Evolutionary conservation across 352 stramenopile genomes (phyloP), one percentile per base, ranked within the genome.

Genomic region (Phytophthora hibernalis): DNA sequence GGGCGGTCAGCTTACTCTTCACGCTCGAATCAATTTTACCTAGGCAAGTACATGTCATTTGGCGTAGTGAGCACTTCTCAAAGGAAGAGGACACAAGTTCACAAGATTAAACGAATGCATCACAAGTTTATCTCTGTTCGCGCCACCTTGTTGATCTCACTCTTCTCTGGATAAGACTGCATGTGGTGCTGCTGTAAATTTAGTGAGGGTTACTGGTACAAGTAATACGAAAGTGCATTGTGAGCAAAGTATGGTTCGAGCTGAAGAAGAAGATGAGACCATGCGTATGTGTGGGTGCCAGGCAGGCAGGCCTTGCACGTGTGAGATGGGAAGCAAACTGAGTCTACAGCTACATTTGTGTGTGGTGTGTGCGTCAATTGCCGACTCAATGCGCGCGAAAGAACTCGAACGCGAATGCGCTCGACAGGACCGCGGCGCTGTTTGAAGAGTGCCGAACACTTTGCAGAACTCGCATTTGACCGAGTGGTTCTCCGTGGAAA

Each of bases 261-360:
- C 24, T 1, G 54, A 76, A 54, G 68, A 70, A 45, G 68, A 61
- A 44, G 47, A 42, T 18, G 79, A 84, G 43, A 90, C 83, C 50
- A 92, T 90, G 83, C 76, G 76, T 30, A 49, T 61, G 40, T 92
- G 83, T 31, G 83, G 83, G 12, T 92, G 83, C 30, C 83, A 87
- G 35, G 66, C 59, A 37, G 83, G 83, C 0, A 78, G 83, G 2
- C 82, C 83, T 2, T 90, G 83, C 24, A 79, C 72, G 21, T 92
- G 83, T 24, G 81, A 85, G 55, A 89, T 90, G 82, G 68, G 7
- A 54, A 18, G 15, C 52, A 44, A 1, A 21, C 16, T 30, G 28
- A 13, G 28, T 49, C 42, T 7, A 20, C 15, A 1, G 42, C 45
- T 28, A 13, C 16, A 0, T 85, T 72, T 38, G 66, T 62, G 11